These are phyloP conservation scores for Penicillium ucsense DNA, from an alignment of 495 filamentous ascomycete species.

Conservation along the genomic window DNA sequence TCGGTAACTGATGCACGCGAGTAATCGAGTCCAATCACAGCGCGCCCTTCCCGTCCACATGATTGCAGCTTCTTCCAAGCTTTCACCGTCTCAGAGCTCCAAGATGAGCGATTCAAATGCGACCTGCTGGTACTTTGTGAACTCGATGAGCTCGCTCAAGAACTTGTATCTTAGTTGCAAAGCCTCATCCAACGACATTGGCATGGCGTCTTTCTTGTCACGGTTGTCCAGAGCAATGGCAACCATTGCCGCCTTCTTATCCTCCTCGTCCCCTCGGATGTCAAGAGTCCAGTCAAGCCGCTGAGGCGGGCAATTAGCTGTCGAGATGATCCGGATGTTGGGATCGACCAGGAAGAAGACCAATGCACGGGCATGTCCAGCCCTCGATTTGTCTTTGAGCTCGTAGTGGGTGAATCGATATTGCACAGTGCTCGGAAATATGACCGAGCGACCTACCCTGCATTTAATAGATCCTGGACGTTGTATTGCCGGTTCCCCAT, in stretches of 20 bases:
- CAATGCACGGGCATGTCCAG: conserved; percentile 37
- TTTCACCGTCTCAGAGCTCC: conserved; percentile 5
- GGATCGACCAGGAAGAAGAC: conserved; percentile 49
- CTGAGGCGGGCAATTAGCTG: conserved; percentile 48
- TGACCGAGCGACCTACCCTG: conserved; percentile 14
- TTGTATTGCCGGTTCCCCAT: conserved; percentile 24
- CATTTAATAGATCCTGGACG: conserved; percentile 16
- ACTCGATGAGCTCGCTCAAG: conserved; percentile 19
- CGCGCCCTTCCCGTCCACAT: too few species aligned
- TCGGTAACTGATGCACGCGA: too few species aligned
- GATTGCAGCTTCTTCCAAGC: neutral
- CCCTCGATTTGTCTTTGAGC: conserved; percentile 38
- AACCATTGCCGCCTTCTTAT: conserved; percentile 9
- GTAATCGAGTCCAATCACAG: too few species aligned
- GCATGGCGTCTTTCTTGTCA: conserved; percentile 21
- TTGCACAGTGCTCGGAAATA: conserved; percentile 34
- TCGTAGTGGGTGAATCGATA: conserved; percentile 36
- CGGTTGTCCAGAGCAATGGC: conserved; percentile 22
- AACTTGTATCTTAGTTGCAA: conserved; percentile 15
- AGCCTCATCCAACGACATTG: conserved; percentile 26
- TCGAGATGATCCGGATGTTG: conserved; percentile 41
- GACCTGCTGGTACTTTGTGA: conserved; percentile 25
- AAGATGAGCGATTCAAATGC: conserved; percentile 24
- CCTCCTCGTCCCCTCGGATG: conserved; percentile 1
- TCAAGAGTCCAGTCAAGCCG: conserved; percentile 28